Conservation (phyloP, 345 rosid genomes). For the Populus nigra region DNA sequence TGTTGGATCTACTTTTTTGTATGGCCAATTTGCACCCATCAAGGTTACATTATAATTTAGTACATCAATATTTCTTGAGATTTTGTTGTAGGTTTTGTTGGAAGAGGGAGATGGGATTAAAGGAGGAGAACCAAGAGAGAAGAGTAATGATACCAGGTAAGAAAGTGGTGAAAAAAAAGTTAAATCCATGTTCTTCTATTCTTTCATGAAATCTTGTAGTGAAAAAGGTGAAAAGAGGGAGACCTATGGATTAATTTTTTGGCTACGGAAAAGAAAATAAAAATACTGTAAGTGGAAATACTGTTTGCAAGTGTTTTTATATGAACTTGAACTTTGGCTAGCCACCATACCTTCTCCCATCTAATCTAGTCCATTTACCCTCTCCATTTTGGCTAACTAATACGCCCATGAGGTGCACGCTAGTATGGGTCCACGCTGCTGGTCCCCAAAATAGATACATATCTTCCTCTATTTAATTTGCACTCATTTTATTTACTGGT, state of each 20-base stretch:
- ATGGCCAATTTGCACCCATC: constrained; percentile 33
- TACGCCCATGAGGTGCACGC: constrained; percentile 66
- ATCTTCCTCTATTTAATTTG: constrained; percentile 31
- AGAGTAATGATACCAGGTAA: constrained; percentile 54
- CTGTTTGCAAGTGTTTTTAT: constrained; percentile 43
- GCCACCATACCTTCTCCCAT: constrained; percentile 50
- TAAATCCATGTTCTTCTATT: constrained; percentile 23
- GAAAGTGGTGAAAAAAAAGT: constrained; percentile 25
- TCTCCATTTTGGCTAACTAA: constrained; percentile 35
- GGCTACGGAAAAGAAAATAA: constrained; percentile 17
- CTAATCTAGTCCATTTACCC: constrained; percentile 31
- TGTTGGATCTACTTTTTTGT: constrained; percentile 3
- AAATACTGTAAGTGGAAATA: constrained; percentile 40
- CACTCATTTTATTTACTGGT: constrained; percentile 10
- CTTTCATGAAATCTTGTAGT: constrained; percentile 39
- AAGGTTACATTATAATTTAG: constrained; percentile 4
- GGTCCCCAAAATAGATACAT: constrained; percentile 51
- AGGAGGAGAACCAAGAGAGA: constrained; percentile 22
- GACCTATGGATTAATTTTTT: constrained; percentile 31
- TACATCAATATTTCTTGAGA: constrained; percentile 1
- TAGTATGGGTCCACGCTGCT: constrained; percentile 58
- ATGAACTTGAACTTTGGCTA: constrained; percentile 53
- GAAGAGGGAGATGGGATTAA: constrained; percentile 6
- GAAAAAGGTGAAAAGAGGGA: constrained; percentile 34
- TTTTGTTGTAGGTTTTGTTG: constrained; percentile 28